phyloP scores from a whole-genome alignment of 2,329 filamentous ascomycete genomes.

The Ascosphaera apis region DNA sequence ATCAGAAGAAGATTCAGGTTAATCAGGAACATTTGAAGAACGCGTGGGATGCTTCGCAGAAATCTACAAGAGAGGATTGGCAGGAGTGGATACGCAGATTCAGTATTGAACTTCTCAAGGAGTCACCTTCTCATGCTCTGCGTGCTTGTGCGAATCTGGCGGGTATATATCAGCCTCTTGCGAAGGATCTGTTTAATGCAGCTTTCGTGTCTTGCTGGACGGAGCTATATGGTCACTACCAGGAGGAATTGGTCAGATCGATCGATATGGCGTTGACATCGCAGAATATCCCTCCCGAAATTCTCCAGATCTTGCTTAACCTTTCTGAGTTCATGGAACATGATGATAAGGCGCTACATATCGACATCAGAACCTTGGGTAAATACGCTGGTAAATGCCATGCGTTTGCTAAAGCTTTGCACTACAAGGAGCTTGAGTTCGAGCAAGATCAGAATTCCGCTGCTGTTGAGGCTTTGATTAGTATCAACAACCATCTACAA shows the following conservation, averaged over 20 bases:
- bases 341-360: constrained; percentile 92
- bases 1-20: constrained; percentile 83
- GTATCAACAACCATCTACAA: constrained; percentile 97
- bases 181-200: constrained; percentile 89
- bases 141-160: constrained; percentile 81
- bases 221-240: constrained; percentile 87
- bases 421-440: constrained; percentile 98
- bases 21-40: constrained; percentile 94
- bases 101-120: constrained; percentile 80
- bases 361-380: constrained; percentile 85
- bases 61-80: constrained; percentile 97
- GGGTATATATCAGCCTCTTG: constrained; percentile 73
- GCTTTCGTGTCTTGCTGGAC: constrained; percentile 99
- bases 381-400: constrained; percentile 92
- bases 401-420: constrained; percentile 89
- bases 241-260: constrained; percentile 85
- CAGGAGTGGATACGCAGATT: constrained; percentile 96
- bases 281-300: constrained; percentile 83
- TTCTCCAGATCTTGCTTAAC: constrained; percentile 82
- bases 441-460: constrained; percentile 90
- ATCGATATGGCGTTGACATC: constrained; percentile 92
- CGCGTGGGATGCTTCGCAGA: constrained; percentile 91
- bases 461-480: constrained; percentile 89
- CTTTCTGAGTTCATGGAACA: constrained; percentile 99
- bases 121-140: constrained; percentile 87